A percentile compares a stretch with the other conserved stretches of the same genome.
Conservation (phyloP, 2,329 filamentous ascomycete genomes). For the Coleophoma cylindrospora region DNA sequence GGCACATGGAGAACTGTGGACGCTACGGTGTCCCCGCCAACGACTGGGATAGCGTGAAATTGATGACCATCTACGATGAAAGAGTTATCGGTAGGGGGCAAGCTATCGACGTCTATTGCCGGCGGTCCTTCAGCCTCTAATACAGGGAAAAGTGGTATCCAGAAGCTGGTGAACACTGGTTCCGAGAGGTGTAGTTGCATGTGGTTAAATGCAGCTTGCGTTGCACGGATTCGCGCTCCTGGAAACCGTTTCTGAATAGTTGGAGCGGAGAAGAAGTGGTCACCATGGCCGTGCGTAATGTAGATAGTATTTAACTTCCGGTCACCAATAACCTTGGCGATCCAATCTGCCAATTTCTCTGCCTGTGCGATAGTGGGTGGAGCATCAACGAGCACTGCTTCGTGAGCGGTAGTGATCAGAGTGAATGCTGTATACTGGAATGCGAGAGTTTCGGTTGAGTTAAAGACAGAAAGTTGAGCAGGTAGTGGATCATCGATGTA, state of each 20-base stretch:
- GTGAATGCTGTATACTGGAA: constrained; percentile 2
- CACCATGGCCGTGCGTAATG: constrained; percentile 36
- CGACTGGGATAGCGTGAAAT: constrained; percentile 16
- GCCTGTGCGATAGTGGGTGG: constrained; percentile 26
- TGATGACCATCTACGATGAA: constrained; percentile 17
- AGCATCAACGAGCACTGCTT: constrained; percentile 34
- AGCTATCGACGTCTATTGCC: constrained; percentile 5
- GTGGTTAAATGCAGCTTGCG: constrained; percentile 17
- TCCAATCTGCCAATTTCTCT: constrained; percentile 28
- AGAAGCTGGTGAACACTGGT: constrained; percentile 8
- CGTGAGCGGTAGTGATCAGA: constrained; percentile 12
- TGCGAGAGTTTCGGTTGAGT: too few species aligned
- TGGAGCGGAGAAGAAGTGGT: constrained; percentile 33
- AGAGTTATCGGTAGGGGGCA: constrained; percentile 5
- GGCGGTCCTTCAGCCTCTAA: constrained; percentile 7
- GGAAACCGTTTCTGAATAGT: constrained; percentile 27
- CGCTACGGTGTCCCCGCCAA: constrained; percentile 17
- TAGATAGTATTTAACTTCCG: constrained; percentile 30
- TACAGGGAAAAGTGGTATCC: constrained; percentile 18
- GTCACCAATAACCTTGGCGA: constrained; percentile 24
- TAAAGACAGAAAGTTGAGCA: too few species aligned
- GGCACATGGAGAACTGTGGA: constrained; percentile 31
- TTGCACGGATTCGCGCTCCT: constrained; percentile 13
- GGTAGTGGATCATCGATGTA: too few species aligned
- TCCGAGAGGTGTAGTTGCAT: constrained; percentile 9